Evolutionary conservation across 2,329 filamentous ascomycete genomes (phyloP), one percentile per base, ranked within the genome.

Genomic region (Metarhizium guizhouense): DNA sequence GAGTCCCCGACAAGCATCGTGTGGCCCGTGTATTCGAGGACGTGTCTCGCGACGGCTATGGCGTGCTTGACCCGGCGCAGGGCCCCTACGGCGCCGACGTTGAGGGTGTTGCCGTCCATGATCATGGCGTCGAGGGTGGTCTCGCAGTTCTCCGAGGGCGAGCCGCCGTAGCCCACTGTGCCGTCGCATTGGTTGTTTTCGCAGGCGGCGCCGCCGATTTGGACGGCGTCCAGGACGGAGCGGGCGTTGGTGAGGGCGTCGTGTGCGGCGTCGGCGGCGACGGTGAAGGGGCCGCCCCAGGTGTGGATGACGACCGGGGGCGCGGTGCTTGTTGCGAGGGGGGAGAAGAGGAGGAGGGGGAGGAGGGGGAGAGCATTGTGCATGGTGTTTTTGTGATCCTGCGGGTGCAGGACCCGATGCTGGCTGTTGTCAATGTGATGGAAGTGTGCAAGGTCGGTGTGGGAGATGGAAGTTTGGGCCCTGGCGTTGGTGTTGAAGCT

Each of bases 121-220:
- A 82, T 74, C 70, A 82, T 72, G n/a, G 79, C 79, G 65, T 82
- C 79, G 14, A 82, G 76, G 0, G 79, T 81, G 3, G 79, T 82
- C 68, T 82, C 79, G 67, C 79, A 82, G 36, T 67, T 64, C 63
- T 82, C 79, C 58, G 80, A 78, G 0, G 79, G 78, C 2, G 78
- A 80, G 7, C 79, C 79, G 54, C 79, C 79, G 60, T 69, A 80
- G 53, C 79, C 79, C 42, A 82, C 79, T 42, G 73, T 79, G 51
- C 75, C 74, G 62, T 82, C 79, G 67, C 79, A 82, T 58, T 76
- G 79, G 52, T 74, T 72, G 56, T 64, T 65, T 63, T 82, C 78
- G 66, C 79, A 82, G 1, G 76, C 71, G 25, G 71, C 62, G 65
- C 77, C 79, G 56, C 79, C 79, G n/a, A 71, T 57, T 60, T 79